Conservation (phyloP, 2,329 filamentous ascomycete genomes). For the Trichoderma sp. region DNA sequence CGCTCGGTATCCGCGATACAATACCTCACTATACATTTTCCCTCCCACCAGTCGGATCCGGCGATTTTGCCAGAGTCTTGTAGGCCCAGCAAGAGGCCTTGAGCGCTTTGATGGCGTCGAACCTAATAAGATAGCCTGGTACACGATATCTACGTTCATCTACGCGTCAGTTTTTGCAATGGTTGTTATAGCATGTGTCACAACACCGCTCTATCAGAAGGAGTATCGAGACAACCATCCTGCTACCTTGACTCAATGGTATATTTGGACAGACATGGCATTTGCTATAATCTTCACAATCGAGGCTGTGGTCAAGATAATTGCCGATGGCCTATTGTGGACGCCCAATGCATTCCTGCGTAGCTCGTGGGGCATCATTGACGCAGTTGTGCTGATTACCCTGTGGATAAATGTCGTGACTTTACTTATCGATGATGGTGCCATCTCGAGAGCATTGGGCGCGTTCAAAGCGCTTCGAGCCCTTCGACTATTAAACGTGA, state of each 20-base stretch:
- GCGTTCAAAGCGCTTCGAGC: constrained; percentile 97
- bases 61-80: constrained; percentile 79
- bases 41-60: constrained; percentile 73
- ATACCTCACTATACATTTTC: constrained; percentile 88
- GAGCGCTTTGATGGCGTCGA: constrained; percentile 87
- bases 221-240: constrained; percentile 67
- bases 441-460: constrained; percentile 84
- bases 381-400: constrained; percentile 84
- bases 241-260: constrained; percentile 75
- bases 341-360: constrained; percentile 97
- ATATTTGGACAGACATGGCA: constrained; percentile 86
- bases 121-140: constrained; percentile 88
- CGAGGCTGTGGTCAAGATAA: constrained; percentile 85
- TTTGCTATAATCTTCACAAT: constrained; percentile 84
- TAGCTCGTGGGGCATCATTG: constrained; percentile 95
- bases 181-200: constrained; percentile 94
- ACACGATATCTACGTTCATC: constrained; percentile 86
- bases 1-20: constrained; percentile 81
- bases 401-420: constrained; percentile 94
- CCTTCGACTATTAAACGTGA: constrained; percentile 87
- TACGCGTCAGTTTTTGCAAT: constrained; percentile 94
- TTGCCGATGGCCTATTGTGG: constrained; percentile 94
- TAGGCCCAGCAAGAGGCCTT: constrained; percentile 82
- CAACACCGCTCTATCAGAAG: constrained; percentile 90
- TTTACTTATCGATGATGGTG: constrained; percentile 74